phyloP scores from a whole-genome alignment of 179 eudicot species.

The Beta lomatogona region DNA sequence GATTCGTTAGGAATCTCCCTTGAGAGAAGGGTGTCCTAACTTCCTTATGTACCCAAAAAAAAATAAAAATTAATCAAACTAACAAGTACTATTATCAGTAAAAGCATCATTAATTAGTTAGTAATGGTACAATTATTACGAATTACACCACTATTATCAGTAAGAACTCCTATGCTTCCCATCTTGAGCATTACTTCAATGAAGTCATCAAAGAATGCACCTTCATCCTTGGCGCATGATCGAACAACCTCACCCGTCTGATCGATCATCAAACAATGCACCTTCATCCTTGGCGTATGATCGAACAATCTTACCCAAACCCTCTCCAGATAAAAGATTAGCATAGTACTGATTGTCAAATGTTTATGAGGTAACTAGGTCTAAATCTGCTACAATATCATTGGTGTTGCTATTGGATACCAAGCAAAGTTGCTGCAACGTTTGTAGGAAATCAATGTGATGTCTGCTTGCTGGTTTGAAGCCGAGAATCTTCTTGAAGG shows the following conservation, averaged over 20 bases:
- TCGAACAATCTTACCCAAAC: too few species aligned
- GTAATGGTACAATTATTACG: constrained; percentile 54
- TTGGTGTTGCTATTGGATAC: constrained; percentile 33
- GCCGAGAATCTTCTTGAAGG: constrained; percentile 63
- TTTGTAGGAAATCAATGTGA: constrained; percentile 50
- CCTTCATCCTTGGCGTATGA: too few species aligned
- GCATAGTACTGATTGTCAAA: constrained; percentile 81
- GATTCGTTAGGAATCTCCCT: too few species aligned
- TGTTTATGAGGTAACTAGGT: constrained; percentile 58
- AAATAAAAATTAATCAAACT: too few species aligned
- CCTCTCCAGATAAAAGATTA: constrained; percentile 73
- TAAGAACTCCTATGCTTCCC: constrained; percentile 50
- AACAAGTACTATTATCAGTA: neutral
- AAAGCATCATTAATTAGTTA: constrained; percentile 27
- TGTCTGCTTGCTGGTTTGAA: constrained; percentile 47
- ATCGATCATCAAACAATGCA: constrained; percentile 33
- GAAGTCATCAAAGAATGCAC: constrained; percentile 54
- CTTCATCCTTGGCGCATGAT: constrained; percentile 45
- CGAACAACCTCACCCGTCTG: constrained; percentile 44
- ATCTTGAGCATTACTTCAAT: constrained; percentile 58
- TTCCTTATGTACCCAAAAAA: too few species aligned
- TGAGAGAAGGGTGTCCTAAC: too few species aligned
- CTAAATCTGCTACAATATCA: constrained; percentile 53
- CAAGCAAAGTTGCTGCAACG: constrained; percentile 62
- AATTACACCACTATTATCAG: constrained; percentile 50